These are phyloP conservation scores for Nidularia sp. DNA, from an alignment of 768 basidiomycete species.

Conservation along the genomic window DNA sequence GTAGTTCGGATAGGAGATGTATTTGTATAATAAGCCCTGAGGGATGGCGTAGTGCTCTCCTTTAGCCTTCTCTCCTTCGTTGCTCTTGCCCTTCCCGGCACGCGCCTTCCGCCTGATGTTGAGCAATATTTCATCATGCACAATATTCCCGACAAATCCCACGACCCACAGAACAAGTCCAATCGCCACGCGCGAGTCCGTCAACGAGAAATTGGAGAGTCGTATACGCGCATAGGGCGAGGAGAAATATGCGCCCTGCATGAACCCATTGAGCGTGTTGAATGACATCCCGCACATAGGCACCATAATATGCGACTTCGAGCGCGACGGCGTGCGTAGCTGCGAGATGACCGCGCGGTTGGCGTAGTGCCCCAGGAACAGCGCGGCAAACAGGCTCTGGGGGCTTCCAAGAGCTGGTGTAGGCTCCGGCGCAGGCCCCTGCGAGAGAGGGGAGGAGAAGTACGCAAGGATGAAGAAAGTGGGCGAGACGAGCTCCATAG, in stretches of 20 bases:
- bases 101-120: conserved; percentile 68
- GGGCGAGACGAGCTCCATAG: conserved; percentile 72
- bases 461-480: conserved; percentile 47
- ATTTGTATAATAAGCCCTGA: conserved; percentile 68
- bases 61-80: conserved; percentile 8
- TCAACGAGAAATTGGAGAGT: conserved; percentile 16
- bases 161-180: conserved; percentile 64
- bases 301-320: conserved; percentile 69
- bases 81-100: conserved; percentile 29
- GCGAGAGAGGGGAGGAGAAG: conserved; percentile 43
- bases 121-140: conserved; percentile 88
- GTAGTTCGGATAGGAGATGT: conserved; percentile 91
- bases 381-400: conserved; percentile 44
- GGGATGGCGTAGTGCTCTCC: conserved; percentile 76
- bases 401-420: conserved; percentile 26
- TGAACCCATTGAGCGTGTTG: conserved; percentile 69
- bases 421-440: conserved; percentile 19
- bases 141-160: conserved; percentile 77
- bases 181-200: conserved; percentile 48
- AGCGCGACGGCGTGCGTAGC: conserved; percentile 74
- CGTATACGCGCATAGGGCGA: conserved; percentile 45
- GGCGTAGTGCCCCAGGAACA: conserved; percentile 74
- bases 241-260: conserved; percentile 68
- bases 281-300: conserved; percentile 52
- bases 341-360: conserved; percentile 83